Evolutionary conservation across 169 alveolate species (phyloP), one percentile per base, ranked within the genome.

Genomic region (Toxoplasma gondii): DNA sequence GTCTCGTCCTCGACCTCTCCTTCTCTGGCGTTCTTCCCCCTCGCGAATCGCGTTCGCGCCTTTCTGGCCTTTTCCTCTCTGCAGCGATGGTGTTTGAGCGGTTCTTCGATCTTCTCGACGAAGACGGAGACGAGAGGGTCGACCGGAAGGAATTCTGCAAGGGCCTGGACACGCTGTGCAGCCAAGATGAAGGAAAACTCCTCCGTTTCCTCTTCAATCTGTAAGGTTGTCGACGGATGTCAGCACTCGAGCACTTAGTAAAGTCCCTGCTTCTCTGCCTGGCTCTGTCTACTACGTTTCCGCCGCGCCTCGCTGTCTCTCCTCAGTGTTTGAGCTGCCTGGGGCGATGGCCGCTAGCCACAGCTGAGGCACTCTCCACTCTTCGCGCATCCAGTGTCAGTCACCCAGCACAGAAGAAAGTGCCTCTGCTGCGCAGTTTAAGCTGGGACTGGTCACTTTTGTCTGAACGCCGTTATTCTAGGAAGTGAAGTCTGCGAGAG

Each of bases 121-220:
- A 88, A 38, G 88, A 92, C 58, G 84, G 86, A 0, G 88, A 88
- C 88, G 69, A 88, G 49, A 78, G 34, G 41, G 83, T 92, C 27
- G 90, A 88, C 0, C 43, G 81, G 10, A 27, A 92, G 49, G 95
- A 92, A 53, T 92, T 92, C 64, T 36, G 43, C 67, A 38, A 34
- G 36, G 95, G 95, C 24, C 67, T 92, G 27, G 88, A 67, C 43
- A 12, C 31, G n/a, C 38, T 78, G 34, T 92, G 83, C 58, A 39
- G 84, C 17, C 91, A 69, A 19, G 81, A 69, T 54, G 64, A 41
- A 34, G 92, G 83, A 24, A 45, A 54, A 36, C 69, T 34, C 22
- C 83, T 70, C 86, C 69, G 78, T 22, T 92, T 92, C 58, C 95
- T 92, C 44, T 92, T 92, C 80, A 78, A 92, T 44, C 45, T 92